These are phyloP conservation scores for Nigrospora sphaerica DNA, from an alignment of 2,329 filamentous ascomycete species.

Conservation along the genomic window DNA sequence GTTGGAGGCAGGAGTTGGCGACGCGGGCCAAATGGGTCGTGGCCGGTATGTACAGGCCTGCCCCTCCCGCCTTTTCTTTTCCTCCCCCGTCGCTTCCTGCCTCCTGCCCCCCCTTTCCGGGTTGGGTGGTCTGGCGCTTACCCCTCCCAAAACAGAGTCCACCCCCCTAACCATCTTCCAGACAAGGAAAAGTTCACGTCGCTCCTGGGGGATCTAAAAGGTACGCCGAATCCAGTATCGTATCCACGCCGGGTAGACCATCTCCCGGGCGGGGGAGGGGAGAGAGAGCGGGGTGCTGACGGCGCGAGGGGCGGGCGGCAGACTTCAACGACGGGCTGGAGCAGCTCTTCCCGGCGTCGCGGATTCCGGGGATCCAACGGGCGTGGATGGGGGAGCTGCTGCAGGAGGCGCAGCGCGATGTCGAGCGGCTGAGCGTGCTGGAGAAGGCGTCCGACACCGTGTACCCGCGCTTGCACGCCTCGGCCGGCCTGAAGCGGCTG, in stretches of 20 bases:
- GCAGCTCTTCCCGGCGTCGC: constrained; percentile 34
- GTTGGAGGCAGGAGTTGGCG: constrained; percentile 25
- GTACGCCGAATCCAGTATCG: constrained; percentile 10
- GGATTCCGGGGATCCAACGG: constrained; percentile 33
- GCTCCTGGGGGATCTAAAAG: constrained; percentile 32
- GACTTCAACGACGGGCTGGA: constrained; percentile 42
- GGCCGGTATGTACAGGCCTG: constrained; percentile 20
- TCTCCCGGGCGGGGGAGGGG: too few species aligned
- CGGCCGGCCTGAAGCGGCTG: constrained; percentile 36
- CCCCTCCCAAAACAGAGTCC: too few species aligned
- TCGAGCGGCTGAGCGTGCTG: constrained; percentile 32
- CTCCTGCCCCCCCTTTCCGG: too few species aligned
- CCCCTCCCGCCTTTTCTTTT: not conserved
- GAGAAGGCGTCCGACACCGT: constrained; percentile 31
- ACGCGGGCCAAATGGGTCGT: constrained; percentile 37
- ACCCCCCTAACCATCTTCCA: constrained; percentile 3
- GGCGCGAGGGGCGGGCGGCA: constrained; percentile 4
- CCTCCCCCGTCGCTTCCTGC: too few species aligned
- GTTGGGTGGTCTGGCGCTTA: too few species aligned
- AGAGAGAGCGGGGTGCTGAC: too few species aligned
- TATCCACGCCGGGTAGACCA: too few species aligned
- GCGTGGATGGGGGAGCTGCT: constrained; percentile 40
- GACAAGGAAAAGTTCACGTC: constrained; percentile 38
- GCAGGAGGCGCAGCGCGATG: constrained; percentile 33
- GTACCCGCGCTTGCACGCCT: constrained; percentile 34